Evolutionary conservation across 139 green algal species (phyloP), one percentile per base, ranked within the genome.

Genomic region (Micractinium conductrix): DNA sequence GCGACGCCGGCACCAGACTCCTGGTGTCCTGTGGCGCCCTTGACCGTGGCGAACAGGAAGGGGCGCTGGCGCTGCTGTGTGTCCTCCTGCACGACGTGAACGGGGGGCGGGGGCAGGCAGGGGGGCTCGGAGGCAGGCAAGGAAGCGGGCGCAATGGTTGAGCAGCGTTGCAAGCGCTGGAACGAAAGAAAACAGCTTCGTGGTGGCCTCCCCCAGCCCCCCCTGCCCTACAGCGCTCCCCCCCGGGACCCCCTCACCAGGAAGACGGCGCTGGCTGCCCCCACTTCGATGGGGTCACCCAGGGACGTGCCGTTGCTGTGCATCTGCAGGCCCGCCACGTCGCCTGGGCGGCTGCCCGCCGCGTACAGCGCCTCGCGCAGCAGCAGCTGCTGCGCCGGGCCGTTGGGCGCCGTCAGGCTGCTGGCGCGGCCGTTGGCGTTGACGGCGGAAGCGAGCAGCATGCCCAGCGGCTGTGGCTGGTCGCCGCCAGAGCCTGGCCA

Each of bases 401-500:
- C 96, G 81, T 97, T 96, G 35, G 96, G 96, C 21, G 95, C 96
- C 1, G 95, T 98, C 50, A 98, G 90, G 81, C 83, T 91, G 91
- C 92, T 96, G 73, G 93, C 96, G 65, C 95, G 90, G 40, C 96
- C 96, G 73, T 98, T 96, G 84, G 96, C 93, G 91, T 98, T 98
- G n/a, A 98, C 94, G 0, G 95, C 91, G 4, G 89, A 90, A 30
- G 87, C 92, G 0, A 67, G 22, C 16, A 98, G 63, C 0, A 95
- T 19, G 1, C 60, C 90, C 50, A 91, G 38, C 45, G 60, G 22
- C 55, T 14, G 75, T 35, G 73, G 28, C 44, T 62, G 53, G 19
- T 62, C 21, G 73, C 26, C 44, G 0, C 67, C 83, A 19, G 62
- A 42, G 30, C 42, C 50, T 3, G 14, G 37, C n/a, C 44, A 16